Evolutionary conservation across 495 filamentous ascomycete genomes (phyloP).

Genomic region (Tuber aestivum): DNA sequence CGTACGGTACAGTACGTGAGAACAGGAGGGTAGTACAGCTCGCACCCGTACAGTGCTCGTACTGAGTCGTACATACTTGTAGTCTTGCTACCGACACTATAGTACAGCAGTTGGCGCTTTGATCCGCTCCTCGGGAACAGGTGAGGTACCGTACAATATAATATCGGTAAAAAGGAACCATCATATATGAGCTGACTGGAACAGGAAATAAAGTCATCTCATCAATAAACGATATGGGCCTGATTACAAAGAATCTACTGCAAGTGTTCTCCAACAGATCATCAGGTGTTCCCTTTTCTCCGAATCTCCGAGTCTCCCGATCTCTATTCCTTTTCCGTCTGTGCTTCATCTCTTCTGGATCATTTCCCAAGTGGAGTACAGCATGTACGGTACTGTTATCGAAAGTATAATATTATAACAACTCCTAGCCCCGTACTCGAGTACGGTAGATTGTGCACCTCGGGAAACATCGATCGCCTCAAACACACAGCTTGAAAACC

Average conservation of each 20-base stretch:
- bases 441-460: neutral
- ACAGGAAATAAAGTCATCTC: neutral
- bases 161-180: neutral
- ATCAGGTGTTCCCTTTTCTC: neutral
- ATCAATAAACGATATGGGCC: neutral
- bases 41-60: too few relatives aligned
- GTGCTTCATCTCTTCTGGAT: neutral
- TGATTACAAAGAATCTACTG: neutral
- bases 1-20: too few relatives aligned
- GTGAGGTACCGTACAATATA: neutral
- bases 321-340: neutral
- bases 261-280: neutral
- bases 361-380: neutral
- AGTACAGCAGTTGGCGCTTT: too few relatives aligned
- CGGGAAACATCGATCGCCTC: too few relatives aligned
- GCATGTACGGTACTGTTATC: neutral
- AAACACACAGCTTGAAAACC: too few relatives aligned
- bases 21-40: neutral
- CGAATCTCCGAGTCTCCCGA: neutral
- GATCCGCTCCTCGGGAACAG: too few relatives aligned
- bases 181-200: neutral
- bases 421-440: neutral
- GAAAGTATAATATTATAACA: neutral
- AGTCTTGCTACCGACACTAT: too few relatives aligned
- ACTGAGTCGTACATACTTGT: too few relatives aligned